Evolutionary conservation across 192 early-diverging fungal genomes (phyloP).

Genomic region (Borealophlyctis nickersoniae): DNA sequence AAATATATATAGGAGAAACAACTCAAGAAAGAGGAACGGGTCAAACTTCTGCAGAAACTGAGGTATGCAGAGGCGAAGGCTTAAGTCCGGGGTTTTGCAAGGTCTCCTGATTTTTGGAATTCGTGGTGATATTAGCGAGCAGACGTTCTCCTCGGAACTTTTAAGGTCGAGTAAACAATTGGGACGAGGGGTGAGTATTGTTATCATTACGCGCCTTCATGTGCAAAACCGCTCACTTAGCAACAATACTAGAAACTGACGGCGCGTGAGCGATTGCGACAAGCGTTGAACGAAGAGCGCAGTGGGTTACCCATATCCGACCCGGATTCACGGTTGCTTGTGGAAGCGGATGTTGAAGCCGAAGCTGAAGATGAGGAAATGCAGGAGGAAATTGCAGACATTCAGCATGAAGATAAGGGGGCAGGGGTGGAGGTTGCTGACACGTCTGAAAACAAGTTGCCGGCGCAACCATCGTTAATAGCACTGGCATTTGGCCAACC

Average conservation of each 20-base stretch:
- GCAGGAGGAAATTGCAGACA: slow-evolving; percentile 6
- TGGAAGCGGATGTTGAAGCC: slow-evolving; percentile 25
- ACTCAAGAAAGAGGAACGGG: slow-evolving; percentile 57
- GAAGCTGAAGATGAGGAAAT: slow-evolving; percentile 16
- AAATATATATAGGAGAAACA: too few relatives aligned
- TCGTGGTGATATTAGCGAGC: slow-evolving; percentile 7
- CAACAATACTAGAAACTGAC: slow-evolving; percentile 34
- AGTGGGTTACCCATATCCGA: slow-evolving; percentile 38
- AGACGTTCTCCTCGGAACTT: slow-evolving; percentile 36
- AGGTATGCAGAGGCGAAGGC: slow-evolving; percentile 9
- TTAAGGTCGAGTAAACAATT: slow-evolving; percentile 42
- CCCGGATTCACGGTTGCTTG: slow-evolving; percentile 21
- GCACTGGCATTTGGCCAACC: background rate
- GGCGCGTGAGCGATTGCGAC: slow-evolving; percentile 38
- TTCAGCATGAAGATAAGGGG: slow-evolving; percentile 1
- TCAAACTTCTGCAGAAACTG: slow-evolving; percentile 47
- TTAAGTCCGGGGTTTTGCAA: background rate
- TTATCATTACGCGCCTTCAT: background rate
- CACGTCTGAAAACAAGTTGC: background rate
- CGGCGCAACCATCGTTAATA: background rate
- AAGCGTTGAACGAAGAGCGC: slow-evolving; percentile 46
- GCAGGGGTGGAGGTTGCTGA: background rate
- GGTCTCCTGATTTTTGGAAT: background rate
- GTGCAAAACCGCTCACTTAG: slow-evolving; percentile 6
- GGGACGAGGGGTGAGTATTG: slow-evolving; percentile 27